Percentiles rank a stretch among this genome's conserved stretches.
phyloP scores from a whole-genome alignment of 2,329 filamentous ascomycete genomes.

The Aspergillus calidoustus region DNA sequence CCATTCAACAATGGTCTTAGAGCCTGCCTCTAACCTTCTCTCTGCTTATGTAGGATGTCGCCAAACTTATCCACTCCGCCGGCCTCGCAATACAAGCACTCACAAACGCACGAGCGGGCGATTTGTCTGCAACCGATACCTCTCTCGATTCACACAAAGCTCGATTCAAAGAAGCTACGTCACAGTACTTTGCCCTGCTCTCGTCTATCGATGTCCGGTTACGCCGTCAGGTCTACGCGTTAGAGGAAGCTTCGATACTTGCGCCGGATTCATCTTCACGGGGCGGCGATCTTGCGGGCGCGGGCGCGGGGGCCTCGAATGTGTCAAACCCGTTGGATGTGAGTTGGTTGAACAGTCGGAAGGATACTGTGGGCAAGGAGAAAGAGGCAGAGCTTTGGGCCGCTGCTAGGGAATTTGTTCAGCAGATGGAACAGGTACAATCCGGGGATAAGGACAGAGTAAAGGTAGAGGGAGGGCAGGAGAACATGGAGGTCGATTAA shows the following conservation, averaged over 20 bases:
- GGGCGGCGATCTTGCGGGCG: constrained; percentile 36
- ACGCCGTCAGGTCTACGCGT: constrained; percentile 74
- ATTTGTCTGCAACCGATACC: constrained; percentile 40
- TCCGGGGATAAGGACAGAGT: constrained; percentile 4
- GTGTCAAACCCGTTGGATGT: constrained; percentile 70
- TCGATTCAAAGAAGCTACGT: constrained; percentile 60
- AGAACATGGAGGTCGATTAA: constrained; percentile 49
- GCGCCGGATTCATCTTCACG: constrained; percentile 46
- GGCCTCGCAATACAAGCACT: constrained; percentile 68
- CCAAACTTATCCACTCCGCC: constrained; percentile 61
- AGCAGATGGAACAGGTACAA: constrained; percentile 36
- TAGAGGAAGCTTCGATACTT: constrained; percentile 82
- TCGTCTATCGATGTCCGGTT: constrained; percentile 76
- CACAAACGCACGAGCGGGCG: constrained; percentile 53
- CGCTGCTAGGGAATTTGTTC: constrained; percentile 62
- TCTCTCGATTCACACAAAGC: constrained; percentile 61
- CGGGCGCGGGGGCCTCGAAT: constrained; percentile 33
- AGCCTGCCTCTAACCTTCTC: constrained; percentile 1
- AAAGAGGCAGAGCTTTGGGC: constrained; percentile 83
- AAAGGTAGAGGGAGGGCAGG: constrained; percentile 27
- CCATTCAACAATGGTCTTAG: neutral
- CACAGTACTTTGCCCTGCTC: constrained; percentile 72
- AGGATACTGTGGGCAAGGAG: constrained; percentile 77
- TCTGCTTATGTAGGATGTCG: constrained; percentile 49
- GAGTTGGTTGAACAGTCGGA: constrained; percentile 86